Conservation (phyloP, 495 filamentous ascomycete genomes). For the Extremus antarcticus region DNA sequence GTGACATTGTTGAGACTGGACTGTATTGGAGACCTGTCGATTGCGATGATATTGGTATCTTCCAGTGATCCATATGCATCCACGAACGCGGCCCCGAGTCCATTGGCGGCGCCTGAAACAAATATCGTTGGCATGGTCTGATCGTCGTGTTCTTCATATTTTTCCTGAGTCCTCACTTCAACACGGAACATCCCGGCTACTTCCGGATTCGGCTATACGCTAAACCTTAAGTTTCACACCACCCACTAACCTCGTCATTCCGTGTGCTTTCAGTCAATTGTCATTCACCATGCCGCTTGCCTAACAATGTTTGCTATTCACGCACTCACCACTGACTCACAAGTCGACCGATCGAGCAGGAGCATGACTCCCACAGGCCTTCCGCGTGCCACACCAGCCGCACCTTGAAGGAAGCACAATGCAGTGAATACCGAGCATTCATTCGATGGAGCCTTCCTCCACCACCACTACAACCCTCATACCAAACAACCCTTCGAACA, state of each 20-base stretch:
- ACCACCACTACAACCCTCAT: not conserved
- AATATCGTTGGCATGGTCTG: slow-evolving; percentile 25
- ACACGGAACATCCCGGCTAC: not conserved
- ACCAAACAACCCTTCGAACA: not conserved
- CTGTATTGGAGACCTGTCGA: slow-evolving; percentile 8
- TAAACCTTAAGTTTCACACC: too few relatives aligned
- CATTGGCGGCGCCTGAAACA: slow-evolving; percentile 20
- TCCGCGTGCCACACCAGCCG: not conserved
- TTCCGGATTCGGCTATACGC: not conserved
- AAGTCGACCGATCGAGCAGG: not conserved
- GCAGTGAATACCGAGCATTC: not conserved
- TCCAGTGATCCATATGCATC: slow-evolving; percentile 7
- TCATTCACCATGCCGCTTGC: not conserved
- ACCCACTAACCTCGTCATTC: not conserved
- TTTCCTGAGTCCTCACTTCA: too few relatives aligned
- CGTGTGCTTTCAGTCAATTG: not conserved
- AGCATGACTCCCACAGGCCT: not conserved
- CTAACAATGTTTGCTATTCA: not conserved
- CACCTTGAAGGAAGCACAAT: not conserved
- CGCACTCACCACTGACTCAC: not conserved
- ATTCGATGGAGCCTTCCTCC: not conserved
- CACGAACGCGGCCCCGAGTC: slow-evolving; percentile 21
- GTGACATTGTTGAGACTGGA: slow-evolving; percentile 9
- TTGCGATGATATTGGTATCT: slow-evolving; percentile 10
- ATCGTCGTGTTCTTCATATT: not conserved